Base-by-base conservation (phyloP, 768 basidiomycete genomes). In the Phlebiopsis gigantea region DNA sequence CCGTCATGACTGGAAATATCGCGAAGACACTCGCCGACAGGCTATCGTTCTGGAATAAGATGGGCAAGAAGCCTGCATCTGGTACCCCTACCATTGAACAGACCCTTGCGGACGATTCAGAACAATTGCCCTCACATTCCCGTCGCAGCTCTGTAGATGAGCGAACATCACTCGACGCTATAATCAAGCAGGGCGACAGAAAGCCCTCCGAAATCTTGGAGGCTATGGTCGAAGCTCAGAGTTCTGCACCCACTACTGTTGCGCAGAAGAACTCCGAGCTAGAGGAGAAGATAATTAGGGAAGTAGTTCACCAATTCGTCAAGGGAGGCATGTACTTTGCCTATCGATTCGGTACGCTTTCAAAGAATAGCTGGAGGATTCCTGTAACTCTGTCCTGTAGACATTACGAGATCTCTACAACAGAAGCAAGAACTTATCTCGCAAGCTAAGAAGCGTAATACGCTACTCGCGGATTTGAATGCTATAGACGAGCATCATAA, bases 301-400 rank as follows among this genome's bases (percentile, higher is more conserved):
- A 95, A 69, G 85, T 84, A 53, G 76, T 92, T 28, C 78, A 81
- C 53, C 87, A 91, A 63, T 92, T 84, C 64, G 77, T 80, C 14
- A 90, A 87, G 63, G 93, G 92, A 10, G 87, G 84, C 46, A 96
- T 97, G 90, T 94, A 88, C 70, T 96, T 92, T 67, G 79, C 91
- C 0, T 88, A 92, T 69, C 84, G 79, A 57, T 93, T 93, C 62
- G 94, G 93, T 88, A 69, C 57, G 75, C 65, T 61, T 24, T 61
- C 60, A 24, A 57, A 45, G 9, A 4, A 41, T 15, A 2, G 14
- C 15, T 44, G 29, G 24, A 15, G 10, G 15, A 4, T 58, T 4
- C 0, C 14, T 7, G 19, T 46, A 31, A 44, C 26, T 6, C 41
- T 42, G 10, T 26, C 19, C 51, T 12, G 25, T 60, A 92, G 92